Evolutionary conservation across 345 rosid genomes (phyloP).

Genomic region (Gossypium longicalyx): DNA sequence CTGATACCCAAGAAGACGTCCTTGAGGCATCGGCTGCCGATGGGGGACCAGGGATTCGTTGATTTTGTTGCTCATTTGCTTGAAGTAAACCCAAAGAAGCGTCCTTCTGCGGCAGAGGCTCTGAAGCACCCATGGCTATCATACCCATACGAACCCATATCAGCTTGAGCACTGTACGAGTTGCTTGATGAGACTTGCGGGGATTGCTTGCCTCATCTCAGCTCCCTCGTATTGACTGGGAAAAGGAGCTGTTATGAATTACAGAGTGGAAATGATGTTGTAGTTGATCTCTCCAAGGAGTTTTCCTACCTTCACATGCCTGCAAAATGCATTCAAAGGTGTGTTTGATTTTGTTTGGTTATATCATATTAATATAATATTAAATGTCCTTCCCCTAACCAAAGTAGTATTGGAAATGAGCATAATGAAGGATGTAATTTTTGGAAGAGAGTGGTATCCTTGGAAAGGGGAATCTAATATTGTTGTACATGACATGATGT

Average conservation of each 20-base stretch:
- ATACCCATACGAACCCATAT: conserved; percentile 86
- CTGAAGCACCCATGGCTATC: conserved; percentile 93
- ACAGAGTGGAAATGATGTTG: neutral
- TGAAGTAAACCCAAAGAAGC: conserved; percentile 84
- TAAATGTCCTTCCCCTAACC: conserved; percentile 16
- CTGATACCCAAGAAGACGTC: conserved; percentile 87
- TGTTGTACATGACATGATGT: conserved; percentile 64
- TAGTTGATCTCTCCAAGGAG: conserved; percentile 18
- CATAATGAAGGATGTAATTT: conserved; percentile 32
- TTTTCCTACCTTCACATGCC: conserved; percentile 18
- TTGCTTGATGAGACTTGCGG: neutral
- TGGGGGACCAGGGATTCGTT: conserved; percentile 95
- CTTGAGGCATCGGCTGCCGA: conserved; percentile 77
- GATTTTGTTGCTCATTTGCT: conserved; percentile 86
- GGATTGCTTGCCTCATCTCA: neutral
- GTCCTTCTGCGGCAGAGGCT: conserved; percentile 86
- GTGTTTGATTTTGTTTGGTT: conserved; percentile 27
- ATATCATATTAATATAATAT: neutral
- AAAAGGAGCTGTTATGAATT: conserved; percentile 15
- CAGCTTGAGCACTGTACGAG: conserved; percentile 43
- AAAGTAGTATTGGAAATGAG: conserved; percentile 28
- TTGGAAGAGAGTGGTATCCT: conserved; percentile 20
- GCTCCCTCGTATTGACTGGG: conserved; percentile 18
- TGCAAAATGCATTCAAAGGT: conserved; percentile 27
- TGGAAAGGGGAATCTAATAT: conserved; percentile 35